Base-by-base conservation (phyloP, 2,329 filamentous ascomycete genomes). In the Colletotrichum paranaense region DNA sequence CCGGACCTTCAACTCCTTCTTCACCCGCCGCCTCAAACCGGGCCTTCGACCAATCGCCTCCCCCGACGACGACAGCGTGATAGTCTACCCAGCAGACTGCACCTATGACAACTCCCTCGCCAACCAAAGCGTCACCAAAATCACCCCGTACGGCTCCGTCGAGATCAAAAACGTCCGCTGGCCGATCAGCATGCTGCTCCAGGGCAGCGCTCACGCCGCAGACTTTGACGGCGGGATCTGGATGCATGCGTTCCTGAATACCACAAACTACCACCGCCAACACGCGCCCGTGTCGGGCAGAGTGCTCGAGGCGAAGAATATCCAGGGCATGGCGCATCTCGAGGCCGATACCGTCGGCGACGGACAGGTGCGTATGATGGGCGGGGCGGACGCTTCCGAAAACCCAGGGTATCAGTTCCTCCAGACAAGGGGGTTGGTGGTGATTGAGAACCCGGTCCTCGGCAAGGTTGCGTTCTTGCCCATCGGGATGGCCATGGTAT, bases 401-500 rank as follows among this genome's bases (percentile, higher is more conserved):
- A 76, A 49, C 5, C 76, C 82, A 1, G 84, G 83, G 0, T 85
- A 85, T 63, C 84, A 86, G 73, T 86, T 82, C 70, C 74, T 80
- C 3, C 84, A 85, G 74, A 80, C 80, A 2, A 77, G 84, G 4
- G 84, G 84, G 1, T 67, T 82, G 22, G 74, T 85, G 1, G 68
- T 86, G 14, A 81, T 86, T 12, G 79, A 86, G 0, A 82, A 80
- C 9, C 73, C 79, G 0, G 70, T 75, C 11, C 62, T 81, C 14
- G 83, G 84, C 2, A 74, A 80, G 24, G 83, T 86, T 4, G 84
- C 82, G 1, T 78, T 86, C 19, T 63, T 86, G 30, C 84, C 84
- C 0, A 82, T 86, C 62, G 84, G 84, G 7, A 86, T 86, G 84
- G 84, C 82, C 4, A 80, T 83, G 35, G 81, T 86, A 0, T 85